These are phyloP conservation scores for Termitomyces sp. DNA, from an alignment of 768 basidiomycete species.

Conservation along the genomic window DNA sequence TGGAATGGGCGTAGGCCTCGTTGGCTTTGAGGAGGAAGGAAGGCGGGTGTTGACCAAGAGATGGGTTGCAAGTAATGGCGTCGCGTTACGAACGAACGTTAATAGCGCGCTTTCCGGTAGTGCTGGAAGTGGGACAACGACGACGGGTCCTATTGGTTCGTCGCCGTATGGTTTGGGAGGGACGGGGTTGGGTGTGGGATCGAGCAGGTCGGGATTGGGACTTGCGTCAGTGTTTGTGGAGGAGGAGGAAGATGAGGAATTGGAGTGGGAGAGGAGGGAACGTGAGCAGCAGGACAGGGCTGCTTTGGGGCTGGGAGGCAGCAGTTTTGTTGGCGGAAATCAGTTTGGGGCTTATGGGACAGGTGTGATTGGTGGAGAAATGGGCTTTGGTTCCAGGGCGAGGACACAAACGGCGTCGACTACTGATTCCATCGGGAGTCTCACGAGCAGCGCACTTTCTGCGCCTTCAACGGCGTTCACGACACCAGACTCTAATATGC, in stretches of 20 bases:
- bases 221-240: conserved; percentile 54
- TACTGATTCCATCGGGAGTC: conserved; percentile 30
- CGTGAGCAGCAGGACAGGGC: conserved; percentile 18
- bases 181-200: neutral
- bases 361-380: conserved; percentile 33
- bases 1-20: conserved; percentile 39
- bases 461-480: conserved; percentile 49
- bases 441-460: conserved; percentile 17
- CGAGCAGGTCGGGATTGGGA: conserved; percentile 37
- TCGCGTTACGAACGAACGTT: conserved; percentile 56
- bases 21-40: conserved; percentile 80
- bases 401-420: conserved; percentile 53
- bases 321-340: conserved; percentile 23
- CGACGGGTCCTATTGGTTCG: neutral
- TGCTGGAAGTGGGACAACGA: conserved; percentile 1
- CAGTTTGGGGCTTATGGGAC: conserved; percentile 21
- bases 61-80: conserved; percentile 66
- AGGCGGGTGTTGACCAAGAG: conserved; percentile 65
- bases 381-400: conserved; percentile 36
- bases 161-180: conserved; percentile 51
- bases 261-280: conserved; percentile 46
- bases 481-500: conserved; percentile 53
- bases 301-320: conserved; percentile 19
- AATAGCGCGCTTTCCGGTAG: conserved; percentile 30
- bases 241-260: conserved; percentile 74